Conservation (phyloP, 2,329 filamentous ascomycete genomes). For the Diaporthe eres region DNA sequence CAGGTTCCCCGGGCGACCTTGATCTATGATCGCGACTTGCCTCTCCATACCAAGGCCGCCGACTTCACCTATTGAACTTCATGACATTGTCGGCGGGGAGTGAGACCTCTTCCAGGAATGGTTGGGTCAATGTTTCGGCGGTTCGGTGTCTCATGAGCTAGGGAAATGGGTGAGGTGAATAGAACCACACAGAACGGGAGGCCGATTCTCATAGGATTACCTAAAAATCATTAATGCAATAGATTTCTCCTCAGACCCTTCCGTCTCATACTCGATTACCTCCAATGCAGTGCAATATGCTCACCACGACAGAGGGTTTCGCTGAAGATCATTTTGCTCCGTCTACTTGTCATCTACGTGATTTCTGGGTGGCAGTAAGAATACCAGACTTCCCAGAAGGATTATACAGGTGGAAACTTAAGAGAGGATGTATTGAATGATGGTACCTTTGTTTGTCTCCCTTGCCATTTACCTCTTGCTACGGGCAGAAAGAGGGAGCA, state of each 20-base stretch:
- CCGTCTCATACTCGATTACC: background rate
- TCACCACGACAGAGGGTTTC: background rate
- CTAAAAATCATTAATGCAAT: conserved; percentile 9
- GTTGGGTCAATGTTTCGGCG: no score
- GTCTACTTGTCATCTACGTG: background rate
- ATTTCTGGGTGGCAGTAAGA: background rate
- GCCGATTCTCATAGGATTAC: background rate
- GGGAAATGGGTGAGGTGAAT: background rate
- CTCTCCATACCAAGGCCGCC: background rate
- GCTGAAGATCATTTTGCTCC: background rate
- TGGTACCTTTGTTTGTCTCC: no score
- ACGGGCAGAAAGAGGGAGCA: no score
- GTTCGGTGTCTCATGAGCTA: background rate
- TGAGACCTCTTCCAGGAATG: background rate
- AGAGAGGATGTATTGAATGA: background rate
- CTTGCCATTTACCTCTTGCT: no score
- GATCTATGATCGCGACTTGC: background rate
- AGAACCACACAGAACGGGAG: background rate
- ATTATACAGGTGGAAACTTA: background rate
- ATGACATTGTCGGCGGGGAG: no score
- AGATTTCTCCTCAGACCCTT: background rate
- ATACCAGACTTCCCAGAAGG: background rate
- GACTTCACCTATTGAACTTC: background rate
- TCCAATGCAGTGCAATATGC: background rate
- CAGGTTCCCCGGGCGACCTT: background rate